Base-by-base conservation (phyloP, 805 yeast genomes). In the Kluyveromyces aestuarii region DNA sequence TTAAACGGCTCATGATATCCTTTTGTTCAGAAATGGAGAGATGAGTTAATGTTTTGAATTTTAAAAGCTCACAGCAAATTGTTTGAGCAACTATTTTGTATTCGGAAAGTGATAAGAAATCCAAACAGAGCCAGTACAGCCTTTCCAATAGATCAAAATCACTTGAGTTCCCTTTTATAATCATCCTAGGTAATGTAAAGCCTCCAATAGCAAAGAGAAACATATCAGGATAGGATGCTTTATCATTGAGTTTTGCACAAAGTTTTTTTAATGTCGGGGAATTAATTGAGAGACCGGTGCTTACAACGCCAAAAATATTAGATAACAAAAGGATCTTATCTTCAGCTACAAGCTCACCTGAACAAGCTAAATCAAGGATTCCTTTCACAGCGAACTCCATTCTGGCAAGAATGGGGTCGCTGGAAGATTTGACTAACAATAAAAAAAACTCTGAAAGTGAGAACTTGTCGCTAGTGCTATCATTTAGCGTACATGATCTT, bases 51-150 rank as follows among this genome's bases (percentile, higher is more conserved):
- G 27, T 17, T 33, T 18, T 33, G 25, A 16, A 43, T 19, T 35
- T 43, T n/a, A 43, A 33, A 8, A 43, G 13, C 40, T 16, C 8
- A 37, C 40, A 14, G 61, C 43, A 1, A 56, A 19, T 0, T 41
- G 17, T 0, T 11, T 2, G 2, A 64, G 48, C 1, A 46, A 3
- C 0, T 40, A 51, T 39, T 59, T 62, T 2, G 58, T 0, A 18
- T 42, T 56, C 10, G 6, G 10, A 11, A 18, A 21, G 30, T 10
- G 25, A 19, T 17, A 40, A 19, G 13, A 10, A 40, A n/a, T 17
- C 27, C 8, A 17, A 21, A 21, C n/a, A 16, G 13, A 16, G 11
- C 25, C 25, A 16, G n/a, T 17, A 37, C 8, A 37, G 2, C 7
- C 25, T 37, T n/a, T 37, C 13, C n/a, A 37, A 17, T 10, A 37